These are phyloP conservation scores for Lizonia empirigonia DNA, from an alignment of 2,329 filamentous ascomycete genomes.

Conservation along the genomic window DNA sequence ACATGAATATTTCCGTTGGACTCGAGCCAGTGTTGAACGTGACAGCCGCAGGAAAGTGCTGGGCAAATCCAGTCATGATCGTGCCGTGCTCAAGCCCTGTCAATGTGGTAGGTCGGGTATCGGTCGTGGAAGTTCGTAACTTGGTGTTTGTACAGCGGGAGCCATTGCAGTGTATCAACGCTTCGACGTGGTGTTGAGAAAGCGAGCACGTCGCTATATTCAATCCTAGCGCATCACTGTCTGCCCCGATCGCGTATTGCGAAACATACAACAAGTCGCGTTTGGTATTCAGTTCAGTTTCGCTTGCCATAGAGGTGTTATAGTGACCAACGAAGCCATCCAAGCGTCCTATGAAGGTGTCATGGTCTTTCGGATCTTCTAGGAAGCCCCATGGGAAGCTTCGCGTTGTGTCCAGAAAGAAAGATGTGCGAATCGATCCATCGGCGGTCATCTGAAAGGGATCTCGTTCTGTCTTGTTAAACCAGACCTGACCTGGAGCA, in stretches of 20 bases:
- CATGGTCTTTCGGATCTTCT: neutral
- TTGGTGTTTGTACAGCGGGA: neutral
- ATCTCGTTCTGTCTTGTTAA: slow-evolving; percentile 19
- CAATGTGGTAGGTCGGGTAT: slow-evolving; percentile 16
- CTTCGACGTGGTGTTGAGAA: slow-evolving; percentile 31
- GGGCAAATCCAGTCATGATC: slow-evolving; percentile 13
- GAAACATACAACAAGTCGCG: slow-evolving; percentile 25
- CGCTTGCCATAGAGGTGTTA: no score
- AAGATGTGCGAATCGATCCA: no score
- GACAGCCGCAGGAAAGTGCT: slow-evolving; percentile 25
- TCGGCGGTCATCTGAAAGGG: no score
- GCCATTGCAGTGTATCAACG: slow-evolving; percentile 27
- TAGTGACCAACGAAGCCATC: slow-evolving; percentile 28
- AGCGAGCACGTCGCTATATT: slow-evolving; percentile 31
- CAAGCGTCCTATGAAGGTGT: slow-evolving; percentile 17
- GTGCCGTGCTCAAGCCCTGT: slow-evolving; percentile 28
- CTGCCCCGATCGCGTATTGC: slow-evolving; percentile 4
- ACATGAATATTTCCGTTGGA: slow-evolving; percentile 31
- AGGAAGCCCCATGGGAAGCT: neutral
- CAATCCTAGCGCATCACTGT: slow-evolving; percentile 6
- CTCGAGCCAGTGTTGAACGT: slow-evolving; percentile 20
- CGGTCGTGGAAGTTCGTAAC: slow-evolving; percentile 27
- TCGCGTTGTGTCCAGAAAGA: slow-evolving; percentile 35
- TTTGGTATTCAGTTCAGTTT: no score
- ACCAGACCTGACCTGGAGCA: slow-evolving; percentile 27